Base-by-base conservation (phyloP, 495 filamentous ascomycete genomes). In the Polyplosphaeria fusca region DNA sequence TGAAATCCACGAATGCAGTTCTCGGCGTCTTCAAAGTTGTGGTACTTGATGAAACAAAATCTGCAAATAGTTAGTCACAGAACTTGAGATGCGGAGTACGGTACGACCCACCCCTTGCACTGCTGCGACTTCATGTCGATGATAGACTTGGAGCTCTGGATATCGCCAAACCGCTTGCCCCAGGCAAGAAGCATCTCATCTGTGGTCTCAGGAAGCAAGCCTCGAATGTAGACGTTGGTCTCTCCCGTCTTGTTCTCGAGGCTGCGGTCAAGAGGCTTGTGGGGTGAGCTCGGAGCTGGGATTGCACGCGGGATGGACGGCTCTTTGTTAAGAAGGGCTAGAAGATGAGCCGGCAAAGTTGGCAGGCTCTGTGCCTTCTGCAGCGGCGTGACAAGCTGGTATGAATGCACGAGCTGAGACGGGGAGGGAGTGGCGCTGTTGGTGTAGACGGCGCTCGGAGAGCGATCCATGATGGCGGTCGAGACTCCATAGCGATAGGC, bases 181-280 rank as follows among this genome's bases (percentile, higher is more conserved):
- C 93, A 96, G 14, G 76, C 75, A 52, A 86, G 79, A 38, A 99
- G 75, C 66, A 92, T 86, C 44, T 95, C 87, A 68, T 99, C 93
- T 46, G 92, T 91, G 0, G 92, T 97, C 63, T 93, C 88, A 0
- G 94, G 94, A 41, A 89, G 87, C 46, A 99, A 84, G 14, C 93
- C 93, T 48, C 93, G 86, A 55, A 99, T 95, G 74, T 99, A 99
- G 58, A 99, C 92, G 62, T 99, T 99, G 45, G 81, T 97, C 77
- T 81, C 91, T 63, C 74, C 86, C 67, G 82, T 88, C 32, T 87
- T 86, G 62, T 97, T 97, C 69, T 94, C 87, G 43, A 97, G 76
- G 63, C 89, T 90, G 72, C 95, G 89, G 58, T 91, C 89, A 26
- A 96, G 81, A 27, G 88, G 88, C 78, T 85, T 86, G 68, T 86